A percentile compares a stretch with the other conserved stretches of the same genome.
Evolutionary conservation across 2,329 filamentous ascomycete genomes (phyloP).

Genomic region (Xylariaceae sp.): DNA sequence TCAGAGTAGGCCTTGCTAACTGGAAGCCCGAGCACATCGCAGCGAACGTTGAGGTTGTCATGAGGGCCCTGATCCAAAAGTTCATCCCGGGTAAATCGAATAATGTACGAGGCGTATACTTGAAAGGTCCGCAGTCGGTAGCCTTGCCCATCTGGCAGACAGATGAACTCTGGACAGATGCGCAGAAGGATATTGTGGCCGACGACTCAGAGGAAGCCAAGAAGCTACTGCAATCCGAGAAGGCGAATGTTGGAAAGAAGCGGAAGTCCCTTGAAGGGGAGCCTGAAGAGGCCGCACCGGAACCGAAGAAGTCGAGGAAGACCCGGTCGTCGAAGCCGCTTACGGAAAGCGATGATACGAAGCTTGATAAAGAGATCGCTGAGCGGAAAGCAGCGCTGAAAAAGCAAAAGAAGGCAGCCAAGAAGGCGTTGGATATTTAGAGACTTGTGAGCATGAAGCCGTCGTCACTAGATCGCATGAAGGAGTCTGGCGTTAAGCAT

Average conservation of each 20-base stretch:
- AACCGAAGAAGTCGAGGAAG: constrained; percentile 43
- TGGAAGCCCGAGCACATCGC: constrained; percentile 73
- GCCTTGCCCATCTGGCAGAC: constrained; percentile 93
- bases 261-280: constrained; percentile 44
- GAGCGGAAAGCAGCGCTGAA: constrained; percentile 53
- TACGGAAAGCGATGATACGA: constrained; percentile 45
- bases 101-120: constrained; percentile 56
- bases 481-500: constrained; percentile 5
- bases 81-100: constrained; percentile 83
- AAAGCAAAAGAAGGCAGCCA: constrained; percentile 56
- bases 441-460: too few species aligned
- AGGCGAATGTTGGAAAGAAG: constrained; percentile 63
- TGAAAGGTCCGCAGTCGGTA: constrained; percentile 86
- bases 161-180: constrained; percentile 83
- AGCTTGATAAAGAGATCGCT: constrained; percentile 55
- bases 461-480: too few species aligned
- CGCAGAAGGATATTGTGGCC: constrained; percentile 65
- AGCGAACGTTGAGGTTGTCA: constrained; percentile 75
- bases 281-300: constrained; percentile 28
- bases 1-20: constrained; percentile 72
- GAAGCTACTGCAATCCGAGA: constrained; percentile 31
- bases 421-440: constrained; percentile 45
- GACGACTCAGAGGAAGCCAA: constrained; percentile 45
- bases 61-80: constrained; percentile 66
- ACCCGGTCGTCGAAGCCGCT: constrained; percentile 14